Evolutionary conservation across 176 grass and related monocot species (phyloP), one percentile per base, ranked within the genome.

Genomic region (Elymus sibiricus): DNA sequence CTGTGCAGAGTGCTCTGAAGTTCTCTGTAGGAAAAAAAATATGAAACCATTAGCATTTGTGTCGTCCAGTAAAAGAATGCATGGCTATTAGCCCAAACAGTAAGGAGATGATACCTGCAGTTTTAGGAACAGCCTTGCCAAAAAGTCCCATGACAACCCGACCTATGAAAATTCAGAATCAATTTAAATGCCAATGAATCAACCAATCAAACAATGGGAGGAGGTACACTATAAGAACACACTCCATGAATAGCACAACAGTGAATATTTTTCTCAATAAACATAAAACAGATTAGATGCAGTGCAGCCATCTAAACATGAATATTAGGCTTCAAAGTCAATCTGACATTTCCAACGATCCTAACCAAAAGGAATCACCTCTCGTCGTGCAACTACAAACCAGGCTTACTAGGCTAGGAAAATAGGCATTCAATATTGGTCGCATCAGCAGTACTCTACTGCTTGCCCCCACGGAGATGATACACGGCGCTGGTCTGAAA

Each of bases 131-230:
- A 61, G 97, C 85, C 0, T 99, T 99, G 21, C 97, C 97, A 5
- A 96, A 99, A 85, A 99, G 90, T 49, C 97, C 97, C 76, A 99
- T 99, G 70, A 96, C 94, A 93, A 99, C 34, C 67, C 97, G 97
- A 90, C 97, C 97, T 98, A 55, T 74, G 42, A 64, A 1, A 90
- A 38, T 78, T 43, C 47, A 92, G n/a, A 83, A 70, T 38, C 14
- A 12, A 55, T 68, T 74, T 77, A 83, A 86, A 38, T 29, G 34
- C 5, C 11, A 67, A 5, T 9, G 16, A 4, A 62, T 16, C n/a
- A 3, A 62, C 16, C n/a, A 56, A 62, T 64, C 82, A 80, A 46
- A 63, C 46, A 40, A 55, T 32, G 66, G 25, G n/a, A 9, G 22
- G 53, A 16, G 21, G 24, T 35, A 39, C 0, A 42, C 2, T 24